phyloP scores from a whole-genome alignment of 2,329 filamentous ascomycete species.

The Hymenoscyphus occultus region DNA sequence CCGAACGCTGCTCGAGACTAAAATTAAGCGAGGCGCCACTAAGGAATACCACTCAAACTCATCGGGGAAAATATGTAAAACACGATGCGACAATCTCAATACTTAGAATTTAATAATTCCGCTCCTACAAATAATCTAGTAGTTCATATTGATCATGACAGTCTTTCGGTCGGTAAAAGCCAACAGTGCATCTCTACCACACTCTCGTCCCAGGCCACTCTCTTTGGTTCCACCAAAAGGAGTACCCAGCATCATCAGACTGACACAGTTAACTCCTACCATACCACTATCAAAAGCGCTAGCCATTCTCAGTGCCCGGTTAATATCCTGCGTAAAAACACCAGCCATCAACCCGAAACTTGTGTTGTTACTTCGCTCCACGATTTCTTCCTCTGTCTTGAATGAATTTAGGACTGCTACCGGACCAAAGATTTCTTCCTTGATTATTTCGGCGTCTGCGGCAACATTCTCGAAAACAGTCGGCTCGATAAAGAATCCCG shows the following conservation, averaged over 20 bases:
- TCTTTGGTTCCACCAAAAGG: constrained; percentile 30
- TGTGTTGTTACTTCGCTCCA: constrained; percentile 53
- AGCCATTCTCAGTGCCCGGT: constrained; percentile 36
- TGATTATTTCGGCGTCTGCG: constrained; percentile 35
- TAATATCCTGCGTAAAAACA: constrained; percentile 51
- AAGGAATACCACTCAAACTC: too few relatives aligned
- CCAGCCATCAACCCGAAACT: constrained; percentile 54
- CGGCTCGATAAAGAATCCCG: constrained; percentile 26
- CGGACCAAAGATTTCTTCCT: constrained; percentile 45
- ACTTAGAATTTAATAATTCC: too few relatives aligned
- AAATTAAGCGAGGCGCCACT: too few relatives aligned
- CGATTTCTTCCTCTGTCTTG: constrained; percentile 53
- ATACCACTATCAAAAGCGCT: constrained; percentile 52
- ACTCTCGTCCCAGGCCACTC: constrained; percentile 37
- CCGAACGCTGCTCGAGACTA: too few relatives aligned
- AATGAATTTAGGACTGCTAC: constrained; percentile 58
- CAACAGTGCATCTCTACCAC: constrained; percentile 30
- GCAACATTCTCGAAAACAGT: constrained; percentile 39
- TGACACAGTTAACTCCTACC: constrained; percentile 50
- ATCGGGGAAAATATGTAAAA: too few relatives aligned
- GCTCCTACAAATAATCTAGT: constrained; percentile 11
- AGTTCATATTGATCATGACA: constrained; percentile 26
- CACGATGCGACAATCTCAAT: too few relatives aligned
- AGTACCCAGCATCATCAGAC: constrained; percentile 15
- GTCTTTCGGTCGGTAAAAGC: constrained; percentile 26